Base-by-base conservation (phyloP, 176 grass and related monocot species). In the Oryza coarctata region DNA sequence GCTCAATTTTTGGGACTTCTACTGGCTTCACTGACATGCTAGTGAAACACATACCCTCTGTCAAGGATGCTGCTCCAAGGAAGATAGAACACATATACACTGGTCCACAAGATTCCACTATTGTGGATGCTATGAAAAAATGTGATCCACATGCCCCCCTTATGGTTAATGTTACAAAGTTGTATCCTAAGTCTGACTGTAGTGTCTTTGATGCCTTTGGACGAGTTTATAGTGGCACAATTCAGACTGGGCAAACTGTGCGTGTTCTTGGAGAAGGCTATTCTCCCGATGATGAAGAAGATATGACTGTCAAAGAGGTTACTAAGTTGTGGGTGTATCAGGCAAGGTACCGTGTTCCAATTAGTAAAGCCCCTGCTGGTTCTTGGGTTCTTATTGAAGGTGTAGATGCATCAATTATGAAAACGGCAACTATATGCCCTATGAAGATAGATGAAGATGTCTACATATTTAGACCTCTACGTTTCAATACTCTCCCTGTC, bases 331-430 rank as follows among this genome's bases (percentile, higher is more conserved):
- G 96, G 96, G 92, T 98, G 64, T 98, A 98, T 84, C 93, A 98
- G 85, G 96, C 96, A 79, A 78, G 96, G 28, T 98, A 98, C 64
- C 86, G 96, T 39, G 92, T 98, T 84, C 86, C 96, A 74, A 94
- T 98, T 57, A 90, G 90, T 73, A 95, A 91, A 85, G 96, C 96
- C 25, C 86, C 88, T 36, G 96, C 96, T 84, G 96, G 96, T 32
- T 95, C 92, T 77, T 99, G 96, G 96, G 96, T 99, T 89, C 91
- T 99, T 43, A 99, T 99, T 89, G 96, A 99, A 91, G 96, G 93
- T 13, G 89, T 95, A 31, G 96, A 99, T 93, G 96, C 96, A 20
- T 99, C 96, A 29, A 93, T 99, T 58, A 95, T 99, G 96, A 99
- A 99, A 83, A 99, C 96, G 63, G 93, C 96, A 86, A 99, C 96